A percentile compares a stretch with the other conserved stretches of the same genome.
Conservation (phyloP, 1,284 basidiomycete species). For the Baeospora myosura region DNA sequence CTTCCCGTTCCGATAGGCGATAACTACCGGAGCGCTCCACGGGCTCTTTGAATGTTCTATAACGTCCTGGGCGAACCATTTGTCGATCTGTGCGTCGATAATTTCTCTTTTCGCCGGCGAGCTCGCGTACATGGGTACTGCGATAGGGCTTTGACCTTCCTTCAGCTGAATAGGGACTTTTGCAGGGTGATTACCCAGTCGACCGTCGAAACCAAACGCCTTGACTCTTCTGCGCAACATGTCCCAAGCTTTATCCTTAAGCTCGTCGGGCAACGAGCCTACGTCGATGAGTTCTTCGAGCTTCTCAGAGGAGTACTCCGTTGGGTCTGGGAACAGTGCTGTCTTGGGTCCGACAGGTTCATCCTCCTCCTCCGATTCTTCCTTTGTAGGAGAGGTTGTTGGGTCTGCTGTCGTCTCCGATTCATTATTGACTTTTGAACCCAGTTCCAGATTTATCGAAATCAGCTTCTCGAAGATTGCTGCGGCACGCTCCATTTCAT, state of each 20-base stretch:
- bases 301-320: not conserved
- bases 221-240: not conserved
- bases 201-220: not conserved
- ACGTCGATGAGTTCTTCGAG: not conserved
- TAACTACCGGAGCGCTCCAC: not conserved
- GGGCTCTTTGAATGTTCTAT: conserved; percentile 1
- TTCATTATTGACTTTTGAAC: not conserved
- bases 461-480: not conserved
- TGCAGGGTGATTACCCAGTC: not conserved
- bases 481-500: not conserved
- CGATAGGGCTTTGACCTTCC: not conserved
- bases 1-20: conserved; percentile 1
- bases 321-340: not conserved
- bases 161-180: not conserved
- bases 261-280: not conserved
- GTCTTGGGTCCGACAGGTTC: not conserved
- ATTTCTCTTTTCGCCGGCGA: conserved; percentile 20
- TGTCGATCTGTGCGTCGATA: conserved; percentile 17
- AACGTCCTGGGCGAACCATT: conserved; percentile 13
- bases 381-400: not conserved
- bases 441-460: no score
- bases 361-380: not conserved
- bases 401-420: not conserved
- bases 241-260: not conserved
- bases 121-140: not conserved